phyloP scores from a whole-genome alignment of 805 yeast species.

The Candida hispaniensis region DNA sequence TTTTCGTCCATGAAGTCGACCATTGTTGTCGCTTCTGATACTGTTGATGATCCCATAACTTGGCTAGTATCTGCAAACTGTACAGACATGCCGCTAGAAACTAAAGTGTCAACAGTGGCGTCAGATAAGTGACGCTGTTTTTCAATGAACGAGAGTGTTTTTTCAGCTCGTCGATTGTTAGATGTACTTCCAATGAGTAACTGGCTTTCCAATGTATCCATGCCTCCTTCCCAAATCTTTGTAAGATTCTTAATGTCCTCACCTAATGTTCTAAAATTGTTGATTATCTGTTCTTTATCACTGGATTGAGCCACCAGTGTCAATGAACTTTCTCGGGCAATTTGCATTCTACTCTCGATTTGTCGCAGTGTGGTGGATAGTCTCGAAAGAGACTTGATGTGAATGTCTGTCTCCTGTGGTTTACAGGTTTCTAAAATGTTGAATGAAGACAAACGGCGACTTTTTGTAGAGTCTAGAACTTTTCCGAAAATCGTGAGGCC shows the following conservation, averaged over 20 bases:
- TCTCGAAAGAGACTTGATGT: slow-evolving; percentile 11
- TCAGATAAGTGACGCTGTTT: slow-evolving; percentile 14
- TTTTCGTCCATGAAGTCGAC: slow-evolving; percentile 14
- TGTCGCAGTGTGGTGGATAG: slow-evolving; percentile 19
- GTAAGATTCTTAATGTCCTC: slow-evolving; percentile 6
- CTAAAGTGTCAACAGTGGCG: slow-evolving; percentile 13
- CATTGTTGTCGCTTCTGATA: slow-evolving; percentile 13
- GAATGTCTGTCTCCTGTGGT: slow-evolving; percentile 7
- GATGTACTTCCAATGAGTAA: no score
- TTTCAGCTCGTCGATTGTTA: slow-evolving; percentile 13
- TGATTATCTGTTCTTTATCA: slow-evolving; percentile 5
- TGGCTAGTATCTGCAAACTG: slow-evolving; percentile 8
- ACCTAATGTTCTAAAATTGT: slow-evolving; percentile 11
- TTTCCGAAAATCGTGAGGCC: slow-evolving; percentile 11
- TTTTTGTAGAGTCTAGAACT: slow-evolving; percentile 9
- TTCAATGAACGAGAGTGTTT: slow-evolving; percentile 10
- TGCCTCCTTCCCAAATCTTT: slow-evolving; percentile 14
- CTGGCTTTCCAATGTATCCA: slow-evolving; percentile 8
- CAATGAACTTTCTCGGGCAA: slow-evolving; percentile 19
- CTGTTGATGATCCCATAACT: slow-evolving; percentile 11
- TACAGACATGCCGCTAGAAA: slow-evolving; percentile 1
- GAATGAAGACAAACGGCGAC: slow-evolving; percentile 8
- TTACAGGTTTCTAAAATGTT: slow-evolving; percentile 2
- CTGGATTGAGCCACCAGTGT: slow-evolving; percentile 6
- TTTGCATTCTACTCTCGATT: slow-evolving; percentile 21